phyloP scores from a whole-genome alignment of 805 yeast genomes.

The Teunomyces pallodes region DNA sequence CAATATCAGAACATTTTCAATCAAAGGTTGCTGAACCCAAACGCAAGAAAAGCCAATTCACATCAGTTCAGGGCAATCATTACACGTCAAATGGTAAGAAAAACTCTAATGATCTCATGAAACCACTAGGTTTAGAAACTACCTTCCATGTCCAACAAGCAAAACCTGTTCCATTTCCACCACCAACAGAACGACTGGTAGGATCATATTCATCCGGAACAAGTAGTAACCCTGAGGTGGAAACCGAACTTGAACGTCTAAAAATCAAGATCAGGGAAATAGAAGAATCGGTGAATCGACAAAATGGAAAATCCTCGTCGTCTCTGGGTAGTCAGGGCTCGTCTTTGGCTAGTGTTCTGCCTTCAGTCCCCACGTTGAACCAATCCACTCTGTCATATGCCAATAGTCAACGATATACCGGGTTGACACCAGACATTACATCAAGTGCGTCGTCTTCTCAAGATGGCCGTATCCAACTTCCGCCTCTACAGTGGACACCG shows the following conservation, averaged over 20 bases:
- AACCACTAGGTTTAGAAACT: neutral
- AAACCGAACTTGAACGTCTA: slow-evolving; percentile 28
- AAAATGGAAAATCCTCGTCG: neutral
- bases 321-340: neutral
- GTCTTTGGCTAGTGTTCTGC: neutral
- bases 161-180: neutral
- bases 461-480: slow-evolving; percentile 4
- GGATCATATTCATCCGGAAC: neutral
- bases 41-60: neutral
- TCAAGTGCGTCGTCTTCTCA: neutral
- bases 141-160: slow-evolving; percentile 1
- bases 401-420: neutral
- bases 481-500: slow-evolving; percentile 6
- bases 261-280: slow-evolving; percentile 43
- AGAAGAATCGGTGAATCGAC: slow-evolving; percentile 32
- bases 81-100: neutral
- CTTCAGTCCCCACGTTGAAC: neutral
- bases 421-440: neutral
- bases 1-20: slow-evolving; percentile 4
- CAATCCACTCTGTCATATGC: neutral
- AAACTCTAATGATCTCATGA: neutral
- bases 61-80: neutral
- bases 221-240: neutral
- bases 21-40: neutral
- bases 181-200: neutral